Evolutionary conservation across 73 alveolate genomes (phyloP), one percentile per base, ranked within the genome.

Genomic region (Symbiodinium natans): DNA sequence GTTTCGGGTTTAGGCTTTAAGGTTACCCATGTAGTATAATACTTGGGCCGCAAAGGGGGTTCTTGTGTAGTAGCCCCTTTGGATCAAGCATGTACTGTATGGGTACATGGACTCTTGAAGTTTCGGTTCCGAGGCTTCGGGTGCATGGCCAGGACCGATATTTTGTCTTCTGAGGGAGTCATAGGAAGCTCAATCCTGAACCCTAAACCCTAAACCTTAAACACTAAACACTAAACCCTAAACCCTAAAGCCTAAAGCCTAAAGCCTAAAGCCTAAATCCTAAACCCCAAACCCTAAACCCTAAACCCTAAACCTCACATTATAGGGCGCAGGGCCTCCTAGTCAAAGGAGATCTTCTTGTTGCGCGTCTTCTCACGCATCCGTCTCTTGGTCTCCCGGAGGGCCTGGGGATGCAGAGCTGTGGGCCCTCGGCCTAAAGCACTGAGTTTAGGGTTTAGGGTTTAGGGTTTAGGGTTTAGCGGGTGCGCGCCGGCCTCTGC

Each of bases 331-430:
- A 27, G 8, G 42, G 84, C 4, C 7, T 0, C 29, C 84, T 75
- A 88, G 86, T 88, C 38, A 86, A 88, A 63, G 43, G 68, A 23
- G 36, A 88, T 63, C 95, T 88, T 88, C 95, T 88, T 88, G 95
- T 27, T 88, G 86, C 41, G 39, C 38, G 95, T 88, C 95, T 88
- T 88, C 86, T 88, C 95, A 33, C 86, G 85, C 95, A 88, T 88
- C 19, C 95, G 95, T 9, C 95, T 75, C 74, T 88, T 88, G 34
- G 95, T 88, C 42, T 88, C 95, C 48, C 42, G 59, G 2, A 88
- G 5, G 2, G 95, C 95, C 95, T 88, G 68, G 34, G 36, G 75
- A 25, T 56, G 27, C 27, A 56, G 75, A 31, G 75, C 75, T 46
- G 6, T 13, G 59, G 6, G 13, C 59, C 59, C 59, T 46, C 59